Conservation (phyloP, 2,329 filamentous ascomycete species). For the Cercospora canescens region DNA sequence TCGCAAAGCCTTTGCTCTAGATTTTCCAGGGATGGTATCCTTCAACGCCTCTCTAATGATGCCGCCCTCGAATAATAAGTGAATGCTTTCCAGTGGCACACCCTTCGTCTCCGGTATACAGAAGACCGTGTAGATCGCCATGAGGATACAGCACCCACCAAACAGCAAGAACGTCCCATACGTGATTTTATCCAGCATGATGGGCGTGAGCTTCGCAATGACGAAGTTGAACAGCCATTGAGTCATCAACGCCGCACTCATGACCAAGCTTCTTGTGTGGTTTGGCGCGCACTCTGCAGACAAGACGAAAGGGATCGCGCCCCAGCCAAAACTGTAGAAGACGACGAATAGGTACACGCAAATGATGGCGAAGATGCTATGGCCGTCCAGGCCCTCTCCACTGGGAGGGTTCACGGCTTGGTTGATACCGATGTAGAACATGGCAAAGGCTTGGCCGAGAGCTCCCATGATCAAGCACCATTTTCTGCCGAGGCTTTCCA, state of each 20-base stretch:
- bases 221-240: constrained; percentile 47
- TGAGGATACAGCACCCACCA: constrained; percentile 42
- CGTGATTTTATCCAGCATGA: constrained; percentile 46
- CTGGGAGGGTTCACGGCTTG: constrained; percentile 50
- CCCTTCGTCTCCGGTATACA: constrained; percentile 47
- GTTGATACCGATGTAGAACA: constrained; percentile 43
- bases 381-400: constrained; percentile 46
- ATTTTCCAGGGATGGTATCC: constrained; percentile 41
- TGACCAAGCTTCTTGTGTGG: constrained; percentile 42
- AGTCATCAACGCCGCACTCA: constrained; percentile 48
- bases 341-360: constrained; percentile 54
- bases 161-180: constrained; percentile 46
- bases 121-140: constrained; percentile 45
- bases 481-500: constrained; percentile 48
- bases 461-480: constrained; percentile 47
- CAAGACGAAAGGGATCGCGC: constrained; percentile 48
- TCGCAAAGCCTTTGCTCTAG: constrained; percentile 40
- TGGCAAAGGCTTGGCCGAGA: constrained; percentile 45
- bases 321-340: constrained; percentile 50
- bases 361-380: constrained; percentile 55
- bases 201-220: constrained; percentile 37
- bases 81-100: constrained; percentile 45
- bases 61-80: constrained; percentile 44
- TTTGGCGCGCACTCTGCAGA: constrained; percentile 38
- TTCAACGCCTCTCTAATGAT: constrained; percentile 42